phyloP scores from a whole-genome alignment of 2,329 filamentous ascomycete species.

The Alternaria conjuncta region DNA sequence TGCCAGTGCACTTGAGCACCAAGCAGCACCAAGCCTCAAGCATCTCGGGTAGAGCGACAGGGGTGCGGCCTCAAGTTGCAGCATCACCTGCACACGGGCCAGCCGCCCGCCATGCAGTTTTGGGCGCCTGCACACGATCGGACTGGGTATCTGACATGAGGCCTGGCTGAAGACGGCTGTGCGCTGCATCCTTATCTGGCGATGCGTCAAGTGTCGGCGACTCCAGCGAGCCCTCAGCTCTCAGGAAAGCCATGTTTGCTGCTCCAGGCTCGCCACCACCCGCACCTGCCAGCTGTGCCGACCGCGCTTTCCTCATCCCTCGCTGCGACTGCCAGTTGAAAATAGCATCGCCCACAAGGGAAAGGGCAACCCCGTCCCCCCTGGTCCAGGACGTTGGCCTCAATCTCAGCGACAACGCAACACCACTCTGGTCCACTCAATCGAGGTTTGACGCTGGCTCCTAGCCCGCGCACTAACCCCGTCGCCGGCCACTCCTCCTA shows the following conservation, averaged over 20 bases:
- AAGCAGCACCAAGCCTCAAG: background rate
- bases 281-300: conserved; percentile 1
- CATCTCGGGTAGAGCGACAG: conserved; percentile 19
- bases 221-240: conserved; percentile 5
- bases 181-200: conserved; percentile 14
- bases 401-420: conserved; percentile 1
- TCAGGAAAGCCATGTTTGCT: background rate
- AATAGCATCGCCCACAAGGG: conserved; percentile 1
- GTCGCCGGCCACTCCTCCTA: conserved; percentile 2
- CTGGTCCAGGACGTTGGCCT: background rate
- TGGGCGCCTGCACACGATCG: conserved; percentile 9
- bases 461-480: conserved; percentile 1
- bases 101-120: conserved; percentile 8
- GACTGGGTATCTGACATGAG: conserved; percentile 10
- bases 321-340: background rate
- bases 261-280: conserved; percentile 12
- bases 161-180: conserved; percentile 9
- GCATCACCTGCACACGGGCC: conserved; percentile 13
- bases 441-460: background rate
- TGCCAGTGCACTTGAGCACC: background rate
- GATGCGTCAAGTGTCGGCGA: conserved; percentile 7
- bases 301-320: conserved; percentile 1
- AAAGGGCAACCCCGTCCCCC: conserved; percentile 7
- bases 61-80: conserved; percentile 6
- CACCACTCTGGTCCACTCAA: background rate